Evolutionary conservation across 208 protist species (phyloP).

Genomic region (Acanthamoeba lugdunensis): DNA sequence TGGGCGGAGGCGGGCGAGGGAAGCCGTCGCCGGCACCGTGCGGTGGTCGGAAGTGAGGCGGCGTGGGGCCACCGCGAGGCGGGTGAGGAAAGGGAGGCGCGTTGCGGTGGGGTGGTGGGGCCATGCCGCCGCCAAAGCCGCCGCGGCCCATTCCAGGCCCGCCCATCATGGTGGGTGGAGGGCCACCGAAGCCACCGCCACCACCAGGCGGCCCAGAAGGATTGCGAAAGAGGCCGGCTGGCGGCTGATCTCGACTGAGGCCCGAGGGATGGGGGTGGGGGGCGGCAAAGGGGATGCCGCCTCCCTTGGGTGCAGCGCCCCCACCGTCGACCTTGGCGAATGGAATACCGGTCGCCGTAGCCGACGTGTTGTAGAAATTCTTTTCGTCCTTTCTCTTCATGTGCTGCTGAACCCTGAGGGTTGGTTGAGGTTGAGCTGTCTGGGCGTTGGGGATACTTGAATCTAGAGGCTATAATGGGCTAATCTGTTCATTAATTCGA

Average conservation of each 20-base stretch:
- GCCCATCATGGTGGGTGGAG: neutral
- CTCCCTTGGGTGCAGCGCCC: neutral
- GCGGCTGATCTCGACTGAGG: constrained; percentile 4
- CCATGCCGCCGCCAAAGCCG: neutral
- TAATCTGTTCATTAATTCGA: too few species aligned
- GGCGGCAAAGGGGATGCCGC: too few species aligned
- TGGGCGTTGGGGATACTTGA: too few species aligned
- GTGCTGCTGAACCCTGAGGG: neutral
- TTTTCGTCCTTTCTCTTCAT: constrained; percentile 4
- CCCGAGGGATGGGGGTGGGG: neutral
- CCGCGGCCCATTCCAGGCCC: neutral
- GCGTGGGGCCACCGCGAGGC: neutral
- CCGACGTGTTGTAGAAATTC: constrained; percentile 4
- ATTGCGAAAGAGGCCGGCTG: constrained; percentile 7
- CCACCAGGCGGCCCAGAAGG: neutral
- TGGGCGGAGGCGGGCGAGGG: neutral
- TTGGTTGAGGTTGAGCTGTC: too few species aligned
- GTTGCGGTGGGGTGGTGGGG: neutral
- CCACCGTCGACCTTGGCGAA: neutral
- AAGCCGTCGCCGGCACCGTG: neutral
- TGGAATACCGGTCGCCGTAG: neutral
- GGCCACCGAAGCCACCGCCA: too few species aligned
- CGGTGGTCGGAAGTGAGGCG: neutral
- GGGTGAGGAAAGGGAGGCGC: constrained; percentile 4
- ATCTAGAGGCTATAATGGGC: too few species aligned